Evolutionary conservation across 768 basidiomycete genomes (phyloP), one percentile per base, ranked within the genome.

Genomic region (Vararia minispora): DNA sequence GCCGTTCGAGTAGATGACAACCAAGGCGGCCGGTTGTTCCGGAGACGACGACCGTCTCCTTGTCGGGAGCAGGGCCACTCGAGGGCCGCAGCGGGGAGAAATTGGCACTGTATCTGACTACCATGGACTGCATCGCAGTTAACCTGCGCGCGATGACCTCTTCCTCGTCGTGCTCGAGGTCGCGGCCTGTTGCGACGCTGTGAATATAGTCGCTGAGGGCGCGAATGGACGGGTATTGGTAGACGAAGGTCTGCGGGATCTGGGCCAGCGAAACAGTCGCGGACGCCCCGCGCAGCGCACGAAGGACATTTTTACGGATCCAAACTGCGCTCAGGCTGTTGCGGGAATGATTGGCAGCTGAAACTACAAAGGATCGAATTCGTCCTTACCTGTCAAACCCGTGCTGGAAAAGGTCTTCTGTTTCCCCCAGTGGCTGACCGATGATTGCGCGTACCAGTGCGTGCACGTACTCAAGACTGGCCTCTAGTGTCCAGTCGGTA

Each of bases 171-270:
- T 45, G 49, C 3, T 20, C n/a, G n/a, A n/a, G n/a, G n/a, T n/a
- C n/a, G n/a, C n/a, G n/a, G n/a, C n/a, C 13, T 35, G 18, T 13
- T 23, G 42, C 16, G 16, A 50, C 27, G 13, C 31, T 24, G 17
- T 33, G 17, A 14, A 54, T 35, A 41, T 46, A 58, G 6, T 13
- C 42, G 43, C 39, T 22, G 37, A 53, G 53, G 6, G 51, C 36
- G 28, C 50, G 49, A n/a, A 69, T 59, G 2, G 64, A 64, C 3
- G 70, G 68, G 21, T 66, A 51, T 16, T 55, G 49, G 28, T 59
- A 61, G 3, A 72, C 58, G 37, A 64, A 42, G 33, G 52, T 52
- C 7, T 48, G 43, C 8, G 55, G 46, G 4, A 71, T 34, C 3
- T 27, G 30, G 8, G 44, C 40, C 3, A 39, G 39, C 25, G 41